These are phyloP conservation scores for Golubevia pallescens DNA, from an alignment of 1,284 basidiomycete species.

Conservation along the genomic window DNA sequence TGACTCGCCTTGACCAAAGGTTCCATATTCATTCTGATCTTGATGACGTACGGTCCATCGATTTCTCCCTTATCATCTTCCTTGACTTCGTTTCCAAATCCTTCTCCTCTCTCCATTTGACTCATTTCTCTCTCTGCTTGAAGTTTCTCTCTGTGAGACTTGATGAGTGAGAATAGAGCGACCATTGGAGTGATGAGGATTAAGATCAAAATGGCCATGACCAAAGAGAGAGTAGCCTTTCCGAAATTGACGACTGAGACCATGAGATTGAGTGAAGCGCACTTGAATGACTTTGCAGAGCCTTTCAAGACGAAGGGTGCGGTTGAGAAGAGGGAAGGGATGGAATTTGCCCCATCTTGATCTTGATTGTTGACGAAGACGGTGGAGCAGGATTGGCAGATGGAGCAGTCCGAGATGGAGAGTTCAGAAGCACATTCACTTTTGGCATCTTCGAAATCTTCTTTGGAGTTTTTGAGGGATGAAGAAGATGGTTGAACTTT, in stretches of 20 bases:
- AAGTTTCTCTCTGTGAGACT: background rate
- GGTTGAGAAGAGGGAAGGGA: background rate
- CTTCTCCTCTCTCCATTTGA: background rate
- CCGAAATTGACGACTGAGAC: background rate
- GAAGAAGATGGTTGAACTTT: no score
- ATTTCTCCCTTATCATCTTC: background rate
- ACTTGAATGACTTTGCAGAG: no score
- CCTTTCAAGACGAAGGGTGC: no score
- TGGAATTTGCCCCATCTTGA: background rate
- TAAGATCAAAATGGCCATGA: background rate
- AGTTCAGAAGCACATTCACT: no score
- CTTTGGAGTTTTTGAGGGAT: no score
- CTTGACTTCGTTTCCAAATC: background rate
- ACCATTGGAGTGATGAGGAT: background rate
- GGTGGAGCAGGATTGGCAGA: background rate
- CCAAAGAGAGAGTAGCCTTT: background rate
- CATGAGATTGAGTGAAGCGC: background rate
- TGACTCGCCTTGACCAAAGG: background rate
- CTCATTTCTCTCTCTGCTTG: background rate
- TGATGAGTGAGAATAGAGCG: background rate
- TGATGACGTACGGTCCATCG: background rate
- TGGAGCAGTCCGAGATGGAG: no score
- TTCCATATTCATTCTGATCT: background rate
- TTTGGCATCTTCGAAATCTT: no score
- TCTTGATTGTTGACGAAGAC: background rate